Percentiles rank a stretch among this genome's conserved stretches.
Conservation (phyloP, 495 filamentous ascomycete genomes). For the Aspergillus sclerotiicarbonarius region DNA sequence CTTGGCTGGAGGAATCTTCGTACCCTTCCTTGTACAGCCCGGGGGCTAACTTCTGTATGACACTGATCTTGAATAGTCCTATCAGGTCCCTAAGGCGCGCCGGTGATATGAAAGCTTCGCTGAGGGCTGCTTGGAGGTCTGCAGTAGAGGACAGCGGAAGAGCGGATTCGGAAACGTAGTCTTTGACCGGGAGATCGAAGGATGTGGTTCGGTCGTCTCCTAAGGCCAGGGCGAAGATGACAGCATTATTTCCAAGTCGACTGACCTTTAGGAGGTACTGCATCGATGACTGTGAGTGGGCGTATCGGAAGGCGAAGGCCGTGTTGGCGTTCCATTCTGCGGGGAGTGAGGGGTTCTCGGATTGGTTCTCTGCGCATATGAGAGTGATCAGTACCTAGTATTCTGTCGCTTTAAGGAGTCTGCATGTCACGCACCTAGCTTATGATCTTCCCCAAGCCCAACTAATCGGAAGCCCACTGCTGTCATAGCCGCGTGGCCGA, state of each 20-base stretch:
- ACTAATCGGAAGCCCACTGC: slow-evolving; percentile 78
- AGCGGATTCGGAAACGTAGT: slow-evolving; percentile 68
- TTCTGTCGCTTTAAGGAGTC: not conserved
- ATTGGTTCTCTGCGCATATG: slow-evolving; percentile 41
- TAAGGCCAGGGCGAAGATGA: slow-evolving; percentile 73
- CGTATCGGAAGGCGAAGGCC: slow-evolving; percentile 79
- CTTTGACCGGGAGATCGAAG: slow-evolving; percentile 70
- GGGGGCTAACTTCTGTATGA: slow-evolving; percentile 79
- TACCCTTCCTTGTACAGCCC: slow-evolving; percentile 73
- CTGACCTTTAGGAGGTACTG: slow-evolving; percentile 78
- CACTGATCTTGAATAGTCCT: slow-evolving; percentile 64
- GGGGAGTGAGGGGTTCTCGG: slow-evolving; percentile 61
- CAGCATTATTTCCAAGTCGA: slow-evolving; percentile 78
- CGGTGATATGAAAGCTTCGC: slow-evolving; percentile 69
- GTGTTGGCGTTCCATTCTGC: slow-evolving; percentile 72
- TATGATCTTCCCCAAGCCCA: slow-evolving; percentile 78
- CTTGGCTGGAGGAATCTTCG: slow-evolving; percentile 49
- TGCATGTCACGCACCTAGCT: slow-evolving; percentile 48
- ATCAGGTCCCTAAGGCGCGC: slow-evolving; percentile 67
- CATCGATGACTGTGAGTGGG: slow-evolving; percentile 84
- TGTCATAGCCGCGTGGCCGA: slow-evolving; percentile 79
- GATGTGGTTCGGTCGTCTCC: slow-evolving; percentile 78
- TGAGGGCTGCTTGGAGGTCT: slow-evolving; percentile 47
- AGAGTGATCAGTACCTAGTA: slow-evolving; percentile 5
- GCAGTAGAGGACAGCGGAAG: slow-evolving; percentile 49